Evolutionary conservation across 176 grass and related monocot species (phyloP), one percentile per base, ranked within the genome.

Genomic region (Panicum miliaceum): DNA sequence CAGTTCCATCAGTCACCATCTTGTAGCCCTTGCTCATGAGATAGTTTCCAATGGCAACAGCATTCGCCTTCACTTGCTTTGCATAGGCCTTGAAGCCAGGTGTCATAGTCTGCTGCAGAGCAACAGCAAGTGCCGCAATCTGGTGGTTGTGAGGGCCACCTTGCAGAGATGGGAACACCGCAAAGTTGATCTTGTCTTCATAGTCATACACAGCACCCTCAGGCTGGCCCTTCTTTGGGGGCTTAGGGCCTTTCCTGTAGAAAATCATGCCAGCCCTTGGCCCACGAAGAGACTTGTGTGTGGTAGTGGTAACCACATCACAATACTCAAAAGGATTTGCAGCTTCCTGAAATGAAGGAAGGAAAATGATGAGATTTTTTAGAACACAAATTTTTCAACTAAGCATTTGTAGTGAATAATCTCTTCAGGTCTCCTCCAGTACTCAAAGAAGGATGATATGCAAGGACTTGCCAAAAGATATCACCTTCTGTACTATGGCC

Each of bases 61-160:
- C 93, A 20, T 99, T 99, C 12, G 93, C 91, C 83, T 90, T 99
- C 56, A 99, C 90, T 84, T 96, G 96, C 89, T 99, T 96, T 42
- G 93, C 91, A 66, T 99, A 99, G 14, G 64, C 90, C 89, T 96
- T 99, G 83, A 99, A 99, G 66, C 87, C 93, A 90, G 96, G 96
- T 51, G 88, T 41, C 72, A 70, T 77, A 14, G 93, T 87, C 76
- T 99, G 96, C 42, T 96, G 90, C 70, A 99, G 86, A n/a, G 93
- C 96, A 36, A 99, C 96, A 41, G 96, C 91, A 61, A 99, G 79
- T 56, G 96, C 96, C 46, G 91, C 96, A 79, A 99, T 99, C 84
- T 99, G 96, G 81, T 99, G 96, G 84, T 99, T 99, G 86, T 99
- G 96, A 66, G 96, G 96, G 4, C 96, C 96, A 76, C 96, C 96